Base-by-base conservation (phyloP, 2,329 filamentous ascomycete genomes). In the Elsinoe batatas region DNA sequence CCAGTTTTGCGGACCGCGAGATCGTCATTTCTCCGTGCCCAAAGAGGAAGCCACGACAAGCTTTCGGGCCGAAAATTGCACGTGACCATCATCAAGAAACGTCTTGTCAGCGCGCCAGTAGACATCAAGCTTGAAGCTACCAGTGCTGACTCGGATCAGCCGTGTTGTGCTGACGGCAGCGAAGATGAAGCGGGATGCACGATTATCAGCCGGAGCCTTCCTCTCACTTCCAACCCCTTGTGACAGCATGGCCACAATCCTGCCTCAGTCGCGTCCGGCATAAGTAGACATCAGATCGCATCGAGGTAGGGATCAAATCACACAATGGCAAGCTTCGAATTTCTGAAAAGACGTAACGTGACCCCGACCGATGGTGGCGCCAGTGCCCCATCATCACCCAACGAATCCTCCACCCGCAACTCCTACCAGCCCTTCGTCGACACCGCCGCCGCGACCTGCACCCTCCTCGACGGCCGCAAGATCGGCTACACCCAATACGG, bases 21-120 rank as follows among this genome's bases (percentile, higher is more conserved):
- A 47, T 47, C 43, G 5, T 32, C 43, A 32, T 47, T 47, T 47
- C 43, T 47, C 43, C 43, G 43, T 47, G 43, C 10, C 43, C 12
- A 47, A 47, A 47, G 13, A 47, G 43, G 43, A 47, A 47, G 43
- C 26, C 43, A 47, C 22, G 22, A 22, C 22, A 22, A 22, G 22
- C 22, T 22, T 32, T n/a, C 8, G 5, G 30, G 5, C 22, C 12
- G 22, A 8, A 2, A 2, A n/a, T 22, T 20, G 43, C 43, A 47
- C 43, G 43, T 47, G 43, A 47, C 22, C 22, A 5, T 22, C 40
- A 26, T 26, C 40, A 13, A 17, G 10, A 18, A 13, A 22, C 18
- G 20, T 15, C 20, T 26, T 4, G 17, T 44, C 26, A 22, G 40
- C 40, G 40, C 40, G 3, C 26, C 10, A 44, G 17, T 26, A 44